A percentile compares a stretch with the other conserved stretches of the same genome.
These are phyloP conservation scores for Fusarium protoensiforme DNA, from an alignment of 2,329 filamentous ascomycete genomes.

Conservation along the genomic window DNA sequence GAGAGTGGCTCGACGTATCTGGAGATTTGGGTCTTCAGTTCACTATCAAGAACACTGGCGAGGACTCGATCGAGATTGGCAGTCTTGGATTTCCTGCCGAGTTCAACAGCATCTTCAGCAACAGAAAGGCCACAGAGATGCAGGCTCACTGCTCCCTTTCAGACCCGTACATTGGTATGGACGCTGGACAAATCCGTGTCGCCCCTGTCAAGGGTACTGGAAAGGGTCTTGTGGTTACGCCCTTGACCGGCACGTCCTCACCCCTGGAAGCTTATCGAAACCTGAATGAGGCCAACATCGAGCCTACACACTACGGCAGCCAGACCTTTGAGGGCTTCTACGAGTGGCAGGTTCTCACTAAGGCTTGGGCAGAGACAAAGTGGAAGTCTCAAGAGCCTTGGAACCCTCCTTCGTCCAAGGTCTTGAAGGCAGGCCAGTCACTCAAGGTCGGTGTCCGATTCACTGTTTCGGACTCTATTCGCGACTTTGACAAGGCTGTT, in stretches of 20 bases:
- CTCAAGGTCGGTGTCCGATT: slow-evolving; percentile 64
- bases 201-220: slow-evolving; percentile 63
- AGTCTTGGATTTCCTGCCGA: slow-evolving; percentile 68
- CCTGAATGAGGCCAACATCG: slow-evolving; percentile 56
- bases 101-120: slow-evolving; percentile 72
- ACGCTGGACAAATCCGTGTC: slow-evolving; percentile 67
- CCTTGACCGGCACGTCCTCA: slow-evolving; percentile 55
- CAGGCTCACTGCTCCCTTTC: slow-evolving; percentile 63
- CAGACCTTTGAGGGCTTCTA: slow-evolving; percentile 71
- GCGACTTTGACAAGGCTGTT: slow-evolving; percentile 60
- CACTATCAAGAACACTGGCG: slow-evolving; percentile 59
- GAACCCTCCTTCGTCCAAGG: slow-evolving; percentile 63
- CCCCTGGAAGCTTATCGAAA: slow-evolving; percentile 67
- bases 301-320: slow-evolving; percentile 57
- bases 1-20: slow-evolving; percentile 61
- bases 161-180: slow-evolving; percentile 70
- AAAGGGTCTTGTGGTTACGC: slow-evolving; percentile 64
- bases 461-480: slow-evolving; percentile 57
- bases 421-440: slow-evolving; percentile 56
- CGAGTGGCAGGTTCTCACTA: slow-evolving; percentile 66
- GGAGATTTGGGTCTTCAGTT: slow-evolving; percentile 64
- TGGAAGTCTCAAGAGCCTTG: slow-evolving; percentile 63
- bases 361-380: slow-evolving; percentile 66
- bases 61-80: slow-evolving; percentile 60
- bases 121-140: slow-evolving; percentile 59